phyloP scores from a whole-genome alignment of 768 basidiomycete species.

The Cubamyces lactineus region DNA sequence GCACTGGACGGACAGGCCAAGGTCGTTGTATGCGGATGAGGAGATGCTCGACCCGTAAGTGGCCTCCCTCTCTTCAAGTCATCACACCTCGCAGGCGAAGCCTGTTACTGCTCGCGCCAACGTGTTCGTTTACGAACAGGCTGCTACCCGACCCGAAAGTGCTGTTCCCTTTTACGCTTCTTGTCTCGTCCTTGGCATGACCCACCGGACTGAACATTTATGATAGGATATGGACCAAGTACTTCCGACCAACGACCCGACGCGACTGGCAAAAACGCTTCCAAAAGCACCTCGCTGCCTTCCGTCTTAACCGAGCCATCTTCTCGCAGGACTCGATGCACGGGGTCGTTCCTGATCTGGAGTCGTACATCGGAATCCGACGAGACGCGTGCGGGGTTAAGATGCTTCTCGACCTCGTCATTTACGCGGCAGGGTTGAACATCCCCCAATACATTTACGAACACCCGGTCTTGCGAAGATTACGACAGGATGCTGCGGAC shows the following conservation, averaged over 20 bases:
- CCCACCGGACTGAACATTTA: background rate
- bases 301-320: constrained; percentile 38
- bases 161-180: background rate
- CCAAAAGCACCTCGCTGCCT: constrained; percentile 38
- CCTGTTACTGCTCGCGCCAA: background rate
- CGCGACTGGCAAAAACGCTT: constrained; percentile 48
- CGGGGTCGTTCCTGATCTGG: constrained; percentile 43
- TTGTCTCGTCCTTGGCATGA: no score
- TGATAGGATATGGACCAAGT: constrained; percentile 43
- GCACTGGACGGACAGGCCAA: background rate
- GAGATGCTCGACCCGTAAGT: constrained; percentile 28
- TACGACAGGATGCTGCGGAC: constrained; percentile 49
- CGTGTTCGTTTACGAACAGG: constrained; percentile 9
- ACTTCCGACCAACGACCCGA: constrained; percentile 39
- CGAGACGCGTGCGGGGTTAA: constrained; percentile 52
- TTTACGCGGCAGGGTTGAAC: constrained; percentile 52
- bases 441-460: constrained; percentile 38
- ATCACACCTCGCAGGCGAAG: background rate
- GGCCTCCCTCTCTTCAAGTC: background rate
- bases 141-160: background rate
- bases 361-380: constrained; percentile 50
- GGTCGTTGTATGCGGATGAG: constrained; percentile 33
- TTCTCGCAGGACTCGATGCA: constrained; percentile 33
- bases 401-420: constrained; percentile 55
- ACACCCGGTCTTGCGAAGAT: constrained; percentile 33